Base-by-base conservation (phyloP, 2,329 filamentous ascomycete genomes). In the Aspergillus versicolor region DNA sequence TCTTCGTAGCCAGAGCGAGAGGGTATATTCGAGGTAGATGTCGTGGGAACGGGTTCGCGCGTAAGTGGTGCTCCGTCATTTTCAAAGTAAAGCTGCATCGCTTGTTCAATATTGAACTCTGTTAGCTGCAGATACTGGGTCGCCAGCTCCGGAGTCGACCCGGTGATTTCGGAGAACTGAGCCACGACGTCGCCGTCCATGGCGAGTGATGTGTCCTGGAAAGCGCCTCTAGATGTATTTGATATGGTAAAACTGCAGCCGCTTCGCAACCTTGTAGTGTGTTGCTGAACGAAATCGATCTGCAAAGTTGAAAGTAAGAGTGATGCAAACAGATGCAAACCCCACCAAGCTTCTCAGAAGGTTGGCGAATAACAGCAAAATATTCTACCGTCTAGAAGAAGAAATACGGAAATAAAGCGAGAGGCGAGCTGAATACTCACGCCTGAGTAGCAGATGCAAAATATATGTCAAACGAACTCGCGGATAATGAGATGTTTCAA, bases 61-160 rank as follows among this genome's bases (percentile, higher is more conserved):
- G 84, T 70, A 44, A 80, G 65, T 27, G 77, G 72, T 30, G 73
- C 77, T 47, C 93, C 92, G 43, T 89, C 90, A 71, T 89, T 94
- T 70, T 95, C 91, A 74, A 91, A 97, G 77, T 87, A 99, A 12
- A 97, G 86, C 69, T 91, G 86, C 66, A 97, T 88, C 24, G 94
- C 94, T 69, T 93, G 89, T 74, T 91, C 87, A 51, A 93, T 80
- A 70, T 96, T 88, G 67, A 87, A 87, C 65, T 91, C 89, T n/a
- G 92, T 88, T 70, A 99, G 84, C 66, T 89, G 84, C 47, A 97
- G 84, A 74, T 95, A 96, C 65, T 90, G 88, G 60, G 85, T 84
- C 30, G 93, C 94, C 61, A 92, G 85, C 63, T 88, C 82, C 27
- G 87, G 82, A 60, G 82, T 85, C 58, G 89, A 85, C 65, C 87